Percentiles rank a stretch among this genome's conserved stretches.
Conservation (phyloP, 108 stramenopile species). For the Cylindrotheca closterium region DNA sequence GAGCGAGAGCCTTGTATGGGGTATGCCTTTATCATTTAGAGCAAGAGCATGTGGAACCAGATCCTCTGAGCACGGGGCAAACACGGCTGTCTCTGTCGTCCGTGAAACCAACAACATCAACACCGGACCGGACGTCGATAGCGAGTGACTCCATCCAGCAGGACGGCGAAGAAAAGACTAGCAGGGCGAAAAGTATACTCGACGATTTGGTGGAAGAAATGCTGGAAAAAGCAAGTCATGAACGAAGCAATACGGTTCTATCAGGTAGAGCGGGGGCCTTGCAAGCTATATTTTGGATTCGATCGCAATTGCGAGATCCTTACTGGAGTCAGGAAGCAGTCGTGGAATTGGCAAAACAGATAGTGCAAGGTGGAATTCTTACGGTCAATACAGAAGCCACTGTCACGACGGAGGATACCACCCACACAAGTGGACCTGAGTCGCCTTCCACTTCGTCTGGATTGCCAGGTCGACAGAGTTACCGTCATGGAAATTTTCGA, state of each 20-base stretch:
- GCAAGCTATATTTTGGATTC: constrained; percentile 41
- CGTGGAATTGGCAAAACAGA: constrained; percentile 5
- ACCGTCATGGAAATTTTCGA: neutral
- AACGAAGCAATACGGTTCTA: constrained; percentile 17
- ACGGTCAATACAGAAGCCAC: neutral
- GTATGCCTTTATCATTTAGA: neutral
- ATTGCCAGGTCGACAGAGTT: neutral
- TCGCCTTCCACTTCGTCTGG: neutral
- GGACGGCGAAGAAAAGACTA: neutral
- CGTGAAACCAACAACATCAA: no score
- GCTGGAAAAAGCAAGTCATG: neutral
- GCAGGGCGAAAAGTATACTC: no score
- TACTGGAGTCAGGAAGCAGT: constrained; percentile 25
- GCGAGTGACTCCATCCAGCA: no score
- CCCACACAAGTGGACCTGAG: no score
- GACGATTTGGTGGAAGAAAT: neutral
- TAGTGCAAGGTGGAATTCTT: neutral
- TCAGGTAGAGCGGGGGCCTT: constrained; percentile 55
- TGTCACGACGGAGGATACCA: neutral
- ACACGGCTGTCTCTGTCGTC: no score
- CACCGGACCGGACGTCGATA: no score
- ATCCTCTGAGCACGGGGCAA: no score
- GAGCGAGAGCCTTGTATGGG: neutral
- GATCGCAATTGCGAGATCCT: constrained; percentile 16
- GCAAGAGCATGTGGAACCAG: no score